phyloP scores from a whole-genome alignment of 2,329 filamentous ascomycete genomes.

The Alternaria solani region DNA sequence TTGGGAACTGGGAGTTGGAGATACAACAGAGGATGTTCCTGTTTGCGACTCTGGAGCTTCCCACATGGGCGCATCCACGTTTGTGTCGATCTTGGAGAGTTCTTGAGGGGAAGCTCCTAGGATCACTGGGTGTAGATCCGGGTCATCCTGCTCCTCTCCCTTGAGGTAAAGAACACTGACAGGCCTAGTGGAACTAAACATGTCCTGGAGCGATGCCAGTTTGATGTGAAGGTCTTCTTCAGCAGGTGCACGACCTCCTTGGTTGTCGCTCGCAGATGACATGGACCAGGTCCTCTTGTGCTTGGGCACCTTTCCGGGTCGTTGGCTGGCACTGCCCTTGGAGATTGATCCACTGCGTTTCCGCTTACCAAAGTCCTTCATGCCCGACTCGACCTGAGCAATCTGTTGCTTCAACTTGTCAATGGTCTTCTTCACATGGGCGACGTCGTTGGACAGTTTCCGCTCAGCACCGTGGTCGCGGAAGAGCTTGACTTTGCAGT shows the following conservation, averaged over 20 bases:
- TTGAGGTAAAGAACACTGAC: constrained; percentile 80
- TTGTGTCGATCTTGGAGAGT: constrained; percentile 61
- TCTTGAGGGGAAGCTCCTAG: constrained; percentile 73
- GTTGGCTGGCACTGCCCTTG: constrained; percentile 57
- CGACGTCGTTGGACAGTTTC: constrained; percentile 92
- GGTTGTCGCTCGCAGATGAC: constrained; percentile 69
- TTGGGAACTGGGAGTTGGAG: constrained; percentile 58
- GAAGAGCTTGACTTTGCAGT: constrained; percentile 97
- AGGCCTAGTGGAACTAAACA: constrained; percentile 85
- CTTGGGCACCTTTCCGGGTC: constrained; percentile 84
- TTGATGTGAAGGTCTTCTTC: constrained; percentile 81
- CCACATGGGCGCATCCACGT: constrained; percentile 55
- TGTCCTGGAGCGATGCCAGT: constrained; percentile 79
- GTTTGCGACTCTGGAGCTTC: constrained; percentile 62
- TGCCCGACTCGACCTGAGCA: constrained; percentile 71
- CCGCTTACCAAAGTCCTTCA: constrained; percentile 67
- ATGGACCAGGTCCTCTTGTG: constrained; percentile 97
- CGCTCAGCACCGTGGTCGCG: constrained; percentile 94
- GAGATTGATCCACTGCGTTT: constrained; percentile 65
- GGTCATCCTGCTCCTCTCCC: constrained; percentile 80
- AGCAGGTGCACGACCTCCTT: constrained; percentile 53
- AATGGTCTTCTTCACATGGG: constrained; percentile 94
- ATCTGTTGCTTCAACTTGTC: constrained; percentile 97
- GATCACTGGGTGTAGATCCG: constrained; percentile 78
- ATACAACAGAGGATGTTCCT: constrained; percentile 63